Base-by-base conservation (phyloP, 2,329 filamentous ascomycete species). In the Mariannaea elegans region DNA sequence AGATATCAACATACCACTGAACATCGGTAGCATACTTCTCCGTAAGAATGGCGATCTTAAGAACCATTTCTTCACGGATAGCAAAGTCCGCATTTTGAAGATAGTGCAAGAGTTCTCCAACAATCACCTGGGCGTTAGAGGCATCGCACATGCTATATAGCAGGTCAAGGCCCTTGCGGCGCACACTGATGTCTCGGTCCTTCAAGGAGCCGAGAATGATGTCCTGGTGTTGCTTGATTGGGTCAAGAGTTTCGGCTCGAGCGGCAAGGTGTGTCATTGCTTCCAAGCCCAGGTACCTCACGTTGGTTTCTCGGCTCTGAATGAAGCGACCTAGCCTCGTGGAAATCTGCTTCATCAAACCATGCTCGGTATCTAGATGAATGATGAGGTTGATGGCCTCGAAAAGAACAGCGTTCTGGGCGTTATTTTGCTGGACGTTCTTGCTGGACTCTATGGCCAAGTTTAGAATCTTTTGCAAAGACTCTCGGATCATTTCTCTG, bases 61-160 rank as follows among this genome's bases (percentile, higher is more conserved):
- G 83, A 4, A 98, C 95, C 95, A 99, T 99, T 77, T 99, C 95
- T 79, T 99, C 96, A 64, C 96, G 88, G 70, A 99, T 97, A 5
- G 94, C 94, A 76, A 97, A 99, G 76, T 99, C 95, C 46, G 95
- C 95, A 56, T 93, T 97, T 72, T 97, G 94, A 8, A 99, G 85
- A 76, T 97, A 98, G 67, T 94, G 92, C 52, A 99, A 80, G 49
- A 99, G 87, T 79, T 99, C 95, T 61, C 91, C 90, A 36, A 99
- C 95, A 66, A 99, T 97, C 9, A 92, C 89, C 65, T 92, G 91
- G 7, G 95, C 93, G 76, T 99, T 99, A n/a, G 90, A 90, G 31
- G 91, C 87, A 77, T 99, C 95, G 76, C 96, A 99, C 95, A 99
- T 99, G 87, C 95, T 99, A 85, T 99, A 99, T 31, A 99, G 85